Base-by-base conservation (phyloP, 179 eudicot genomes). In the Carnegiea gigantea region DNA sequence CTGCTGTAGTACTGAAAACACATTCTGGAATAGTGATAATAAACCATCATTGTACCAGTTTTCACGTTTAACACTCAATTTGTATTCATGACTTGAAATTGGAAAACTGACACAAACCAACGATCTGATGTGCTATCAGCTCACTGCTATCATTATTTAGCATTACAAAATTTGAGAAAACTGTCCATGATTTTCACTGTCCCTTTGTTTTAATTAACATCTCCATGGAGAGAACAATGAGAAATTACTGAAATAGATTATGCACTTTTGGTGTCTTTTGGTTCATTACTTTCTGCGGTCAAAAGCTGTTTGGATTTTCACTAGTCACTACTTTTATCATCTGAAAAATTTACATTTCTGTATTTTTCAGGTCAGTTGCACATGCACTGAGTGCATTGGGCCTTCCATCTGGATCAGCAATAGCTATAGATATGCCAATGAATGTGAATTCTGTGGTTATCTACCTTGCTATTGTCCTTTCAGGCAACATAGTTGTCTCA, bases 371-470 rank as follows among this genome's bases (percentile, higher is more conserved):
- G 98, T 77, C 80, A 79, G 95, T 90, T 80, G 96, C 97, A 51
- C 84, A 94, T 89, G 95, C 95, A 38, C 85, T 94, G 84, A 92
- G 86, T 77, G 88, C 93, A 44, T 85, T 96, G 82, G 90, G 89
- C 77, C 85, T 96, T 86, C 92, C 91, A 53, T 86, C 81, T 84
- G 97, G 98, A 88, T 93, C 99, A 78, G 96, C 98, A 77, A 90
- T 96, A 88, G 99, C 99, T 54, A 92, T 96, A 82, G 98, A 93
- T 86, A 96, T 96, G 99, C 97, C 99, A 40, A 96, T 96, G 99
- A 87, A 90, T 89, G 95, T 94, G 36, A 87, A 88, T 76, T 85
- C 99, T 43, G 99, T 96, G 84, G 87, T 96, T 76, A 92, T 96
- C 80, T 96, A 96, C 86, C 92, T 96, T 30, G 99, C 98, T 68